Base-by-base conservation (phyloP, 2,329 filamentous ascomycete species). In the Aspergillus oerlinghausenensis region DNA sequence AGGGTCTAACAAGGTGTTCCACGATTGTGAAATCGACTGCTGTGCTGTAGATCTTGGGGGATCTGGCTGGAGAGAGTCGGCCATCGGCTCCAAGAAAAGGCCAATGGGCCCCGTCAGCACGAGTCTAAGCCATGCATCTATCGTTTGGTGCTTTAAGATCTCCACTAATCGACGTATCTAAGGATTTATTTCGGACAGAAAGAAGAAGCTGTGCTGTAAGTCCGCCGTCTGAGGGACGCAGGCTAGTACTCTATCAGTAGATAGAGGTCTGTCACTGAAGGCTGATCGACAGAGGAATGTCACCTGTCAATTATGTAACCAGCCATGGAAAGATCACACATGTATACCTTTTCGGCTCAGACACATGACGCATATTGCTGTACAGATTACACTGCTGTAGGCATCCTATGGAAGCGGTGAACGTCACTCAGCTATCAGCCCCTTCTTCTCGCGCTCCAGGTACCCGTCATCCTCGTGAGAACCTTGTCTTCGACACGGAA, bases 401-500 rank as follows among this genome's bases (percentile, higher is more conserved):
- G 21, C 54, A 53, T 53, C 45, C 54, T 49, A 26, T 48, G 32
- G 29, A 26, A 50, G 55, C 55, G 55, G 55, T 56, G 38, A 26
- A 50, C 17, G 21, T 47, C 43, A 25, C 43, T 17, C 43, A 47
- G 25, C 25, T 26, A 26, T 26, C 6, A 7, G 23, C 6, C 21
- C 23, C 2, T 7, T 23, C 10, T 47, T 14, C 14, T 25, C 11
- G 9, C 43, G 14, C 10, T 7, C 43, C 3, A 25, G 40, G 21
- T 47, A 47, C 43, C 23, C 9, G 43, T 47, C 5, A 11, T 47
- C 17, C 43, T 23, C 21, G 21, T 21, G 21, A 23, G 23, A 26
- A 47, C 21, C 43, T 21, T n/a, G 19, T 11, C 21, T 47, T 23
- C 23, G 43, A 5, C 21, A 14, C 43, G 23, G 21, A 14, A 23